phyloP scores from a whole-genome alignment of 2,329 filamentous ascomycete genomes.

The Alternaria sp. region DNA sequence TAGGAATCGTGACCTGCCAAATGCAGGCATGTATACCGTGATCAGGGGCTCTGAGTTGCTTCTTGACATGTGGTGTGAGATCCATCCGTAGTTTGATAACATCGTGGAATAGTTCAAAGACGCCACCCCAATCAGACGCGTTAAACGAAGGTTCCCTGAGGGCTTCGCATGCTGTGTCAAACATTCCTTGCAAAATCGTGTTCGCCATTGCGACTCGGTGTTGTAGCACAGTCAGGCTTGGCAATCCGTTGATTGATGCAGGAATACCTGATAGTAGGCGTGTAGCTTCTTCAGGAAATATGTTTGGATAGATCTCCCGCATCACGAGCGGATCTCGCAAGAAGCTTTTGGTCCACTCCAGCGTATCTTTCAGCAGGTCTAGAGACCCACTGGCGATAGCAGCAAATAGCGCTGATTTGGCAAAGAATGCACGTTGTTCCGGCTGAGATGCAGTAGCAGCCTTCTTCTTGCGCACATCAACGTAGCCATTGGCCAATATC shows the following conservation, averaged over 20 bases:
- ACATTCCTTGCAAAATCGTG: conserved; percentile 30
- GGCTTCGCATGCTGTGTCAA: conserved; percentile 38
- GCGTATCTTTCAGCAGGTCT: conserved; percentile 34
- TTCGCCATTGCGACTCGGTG: conserved; percentile 37
- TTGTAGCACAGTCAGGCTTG: conserved; percentile 8
- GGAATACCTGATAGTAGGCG: conserved; percentile 11
- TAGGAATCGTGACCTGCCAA: conserved; percentile 29
- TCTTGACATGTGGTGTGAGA: conserved; percentile 12
- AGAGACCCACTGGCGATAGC: conserved; percentile 45
- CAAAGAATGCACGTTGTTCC: conserved; percentile 36
- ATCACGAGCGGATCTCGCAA: conserved; percentile 41
- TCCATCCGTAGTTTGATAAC: conserved; percentile 24
- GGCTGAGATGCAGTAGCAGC: conserved; percentile 32
- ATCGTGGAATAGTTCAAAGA: conserved; percentile 24
- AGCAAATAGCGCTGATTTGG: conserved; percentile 34
- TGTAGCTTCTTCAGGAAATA: background rate
- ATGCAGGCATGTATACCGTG: conserved; percentile 24
- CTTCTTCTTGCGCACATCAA: conserved; percentile 30
- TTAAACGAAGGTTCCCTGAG: conserved; percentile 45
- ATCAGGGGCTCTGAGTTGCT: conserved; percentile 11
- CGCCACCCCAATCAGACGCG: conserved; percentile 32
- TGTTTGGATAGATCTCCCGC: background rate
- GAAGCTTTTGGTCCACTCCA: conserved; percentile 48
- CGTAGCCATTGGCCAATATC: conserved; percentile 6
- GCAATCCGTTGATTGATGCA: background rate